Percentiles rank a stretch among this genome's conserved stretches.
Conservation (phyloP, 73 alveolate species). For the Paramecium caudatum region DNA sequence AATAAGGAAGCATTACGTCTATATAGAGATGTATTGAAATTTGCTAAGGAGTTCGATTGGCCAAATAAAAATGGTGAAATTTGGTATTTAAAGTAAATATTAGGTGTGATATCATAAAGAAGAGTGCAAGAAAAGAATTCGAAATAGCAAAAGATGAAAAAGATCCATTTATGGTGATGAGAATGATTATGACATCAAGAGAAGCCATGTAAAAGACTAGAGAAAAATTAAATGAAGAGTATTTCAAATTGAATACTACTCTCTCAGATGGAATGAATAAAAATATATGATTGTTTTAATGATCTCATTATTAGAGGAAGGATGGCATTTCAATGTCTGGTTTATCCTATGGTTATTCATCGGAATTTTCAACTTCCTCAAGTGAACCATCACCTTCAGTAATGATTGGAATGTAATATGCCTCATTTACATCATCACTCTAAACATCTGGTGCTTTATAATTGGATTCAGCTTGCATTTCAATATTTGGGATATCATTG, state of each 20-base stretch:
- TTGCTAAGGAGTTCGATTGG: slow-evolving; percentile 77
- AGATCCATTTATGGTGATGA: slow-evolving; percentile 75
- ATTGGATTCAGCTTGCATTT: slow-evolving; percentile 52
- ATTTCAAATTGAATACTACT: slow-evolving; percentile 6
- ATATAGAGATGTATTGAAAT: slow-evolving; percentile 71
- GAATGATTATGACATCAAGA: slow-evolving; percentile 75
- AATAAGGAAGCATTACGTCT: slow-evolving; percentile 68
- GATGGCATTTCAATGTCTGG: slow-evolving; percentile 63
- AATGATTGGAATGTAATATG: slow-evolving; percentile 20
- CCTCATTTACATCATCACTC: slow-evolving; percentile 16
- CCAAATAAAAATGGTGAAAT: slow-evolving; percentile 64
- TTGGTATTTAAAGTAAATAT: slow-evolving; percentile 63
- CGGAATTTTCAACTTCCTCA: slow-evolving; percentile 25
- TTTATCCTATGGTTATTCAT: neutral
- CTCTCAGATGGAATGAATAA: neutral
- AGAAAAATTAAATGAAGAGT: slow-evolving; percentile 66
- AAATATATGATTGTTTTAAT: too few relatives aligned
- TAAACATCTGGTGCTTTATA: slow-evolving; percentile 26
- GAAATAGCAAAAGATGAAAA: slow-evolving; percentile 72
- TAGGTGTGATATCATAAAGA: slow-evolving; percentile 75
- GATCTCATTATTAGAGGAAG: neutral
- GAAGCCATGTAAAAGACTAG: slow-evolving; percentile 74
- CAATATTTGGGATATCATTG: slow-evolving; percentile 49
- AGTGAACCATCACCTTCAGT: slow-evolving; percentile 60
- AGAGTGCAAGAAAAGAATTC: slow-evolving; percentile 75